Evolutionary conservation across 2,329 filamentous ascomycete species (phyloP).

Genomic region (Cladophialophora immunda): DNA sequence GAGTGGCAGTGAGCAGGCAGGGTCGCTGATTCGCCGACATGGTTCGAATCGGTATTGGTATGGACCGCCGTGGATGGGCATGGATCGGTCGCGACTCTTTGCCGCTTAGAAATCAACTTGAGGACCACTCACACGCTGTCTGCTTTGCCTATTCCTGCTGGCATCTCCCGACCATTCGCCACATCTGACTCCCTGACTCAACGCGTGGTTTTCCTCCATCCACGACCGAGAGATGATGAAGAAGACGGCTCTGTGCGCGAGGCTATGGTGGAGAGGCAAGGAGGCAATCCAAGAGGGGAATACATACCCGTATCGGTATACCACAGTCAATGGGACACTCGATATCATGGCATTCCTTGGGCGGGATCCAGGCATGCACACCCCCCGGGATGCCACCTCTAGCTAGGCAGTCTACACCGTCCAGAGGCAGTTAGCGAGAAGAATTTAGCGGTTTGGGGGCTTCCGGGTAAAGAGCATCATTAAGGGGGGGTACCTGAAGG

Average conservation of each 20-base stretch:
- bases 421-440: conserved; percentile 10
- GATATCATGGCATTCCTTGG: background rate
- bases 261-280: conserved; percentile 13
- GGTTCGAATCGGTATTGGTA: conserved; percentile 25
- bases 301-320: conserved; percentile 8
- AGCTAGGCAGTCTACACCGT: background rate
- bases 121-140: conserved; percentile 15
- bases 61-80: conserved; percentile 32
- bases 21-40: conserved; percentile 28
- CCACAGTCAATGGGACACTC: background rate
- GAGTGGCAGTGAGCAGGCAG: conserved; percentile 23
- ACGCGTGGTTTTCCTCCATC: conserved; percentile 24
- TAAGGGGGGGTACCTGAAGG: background rate
- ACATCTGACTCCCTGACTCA: conserved; percentile 25
- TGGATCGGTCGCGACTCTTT: conserved; percentile 35
- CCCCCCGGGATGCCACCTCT: background rate
- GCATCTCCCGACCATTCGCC: conserved; percentile 11
- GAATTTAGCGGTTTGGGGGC: conserved; percentile 4
- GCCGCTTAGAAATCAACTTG: conserved; percentile 38
- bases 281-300: conserved; percentile 17
- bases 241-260: background rate
- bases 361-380: background rate
- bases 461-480: conserved; percentile 8
- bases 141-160: conserved; percentile 10
- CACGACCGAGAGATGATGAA: background rate